phyloP scores from a whole-genome alignment of 345 rosid species.

The Ailanthus altissimus region DNA sequence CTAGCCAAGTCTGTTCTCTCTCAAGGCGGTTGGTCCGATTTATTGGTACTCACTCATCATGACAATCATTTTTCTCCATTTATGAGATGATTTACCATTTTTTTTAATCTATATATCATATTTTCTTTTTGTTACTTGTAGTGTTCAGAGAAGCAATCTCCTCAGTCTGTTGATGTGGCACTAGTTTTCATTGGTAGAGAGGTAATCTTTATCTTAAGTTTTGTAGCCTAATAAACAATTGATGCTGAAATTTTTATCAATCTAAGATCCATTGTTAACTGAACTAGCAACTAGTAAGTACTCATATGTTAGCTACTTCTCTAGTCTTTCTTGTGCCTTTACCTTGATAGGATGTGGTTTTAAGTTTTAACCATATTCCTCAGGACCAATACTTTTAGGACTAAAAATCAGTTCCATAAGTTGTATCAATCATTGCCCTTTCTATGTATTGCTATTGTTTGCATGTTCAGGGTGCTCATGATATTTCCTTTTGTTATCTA shows the following conservation, averaged over 20 bases:
- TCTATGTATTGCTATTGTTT: neutral
- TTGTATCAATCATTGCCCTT: neutral
- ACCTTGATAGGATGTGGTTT: constrained; percentile 2
- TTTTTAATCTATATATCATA: neutral
- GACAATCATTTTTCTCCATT: neutral
- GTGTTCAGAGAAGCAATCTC: constrained; percentile 66
- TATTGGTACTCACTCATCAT: constrained; percentile 50
- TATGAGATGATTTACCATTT: neutral
- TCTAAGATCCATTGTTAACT: neutral
- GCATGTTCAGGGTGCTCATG: constrained; percentile 16
- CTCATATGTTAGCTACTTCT: neutral
- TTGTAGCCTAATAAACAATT: neutral
- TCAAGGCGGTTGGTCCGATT: constrained; percentile 78
- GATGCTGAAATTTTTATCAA: neutral
- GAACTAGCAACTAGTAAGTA: neutral
- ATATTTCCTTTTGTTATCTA: constrained; percentile 19
- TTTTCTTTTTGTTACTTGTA: constrained; percentile 25
- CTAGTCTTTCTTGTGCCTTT: neutral
- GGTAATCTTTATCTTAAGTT: constrained; percentile 41
- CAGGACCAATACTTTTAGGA: neutral
- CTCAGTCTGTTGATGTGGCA: constrained; percentile 64
- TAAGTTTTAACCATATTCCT: constrained; percentile 1
- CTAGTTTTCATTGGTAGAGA: constrained; percentile 86
- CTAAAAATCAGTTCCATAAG: neutral
- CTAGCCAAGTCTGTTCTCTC: constrained; percentile 67